These are phyloP conservation scores for Primulina tabacum DNA, from an alignment of 257 asterid species.

Conservation along the genomic window DNA sequence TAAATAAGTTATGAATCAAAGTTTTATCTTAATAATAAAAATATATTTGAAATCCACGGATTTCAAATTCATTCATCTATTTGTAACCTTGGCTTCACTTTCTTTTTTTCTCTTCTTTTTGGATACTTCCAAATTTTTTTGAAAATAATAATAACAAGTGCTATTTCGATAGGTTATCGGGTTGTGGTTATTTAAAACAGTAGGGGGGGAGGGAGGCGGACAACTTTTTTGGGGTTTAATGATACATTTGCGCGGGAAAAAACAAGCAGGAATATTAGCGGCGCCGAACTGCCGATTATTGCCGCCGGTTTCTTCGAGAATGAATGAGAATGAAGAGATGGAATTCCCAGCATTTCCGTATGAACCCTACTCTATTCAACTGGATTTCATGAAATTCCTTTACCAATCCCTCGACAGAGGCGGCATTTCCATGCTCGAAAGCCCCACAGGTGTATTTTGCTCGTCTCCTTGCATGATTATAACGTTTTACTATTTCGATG, in stretches of 20 bases:
- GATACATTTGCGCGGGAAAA: neutral
- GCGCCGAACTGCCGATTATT: neutral
- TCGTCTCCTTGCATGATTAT: neutral
- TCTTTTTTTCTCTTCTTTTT: too few species aligned
- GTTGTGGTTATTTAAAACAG: too few species aligned
- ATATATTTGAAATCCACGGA: too few species aligned
- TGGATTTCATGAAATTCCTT: slow-evolving; percentile 86
- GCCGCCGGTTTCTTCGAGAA: neutral
- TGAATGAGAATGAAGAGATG: slow-evolving; percentile 35
- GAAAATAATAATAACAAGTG: too few species aligned
- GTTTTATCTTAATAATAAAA: too few species aligned
- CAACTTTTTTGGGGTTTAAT: neutral
- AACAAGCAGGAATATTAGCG: neutral
- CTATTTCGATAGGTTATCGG: too few species aligned
- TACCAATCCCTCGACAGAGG: slow-evolving; percentile 81
- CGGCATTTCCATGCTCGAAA: slow-evolving; percentile 93
- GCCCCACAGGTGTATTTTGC: slow-evolving; percentile 74
- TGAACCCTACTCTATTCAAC: slow-evolving; percentile 78
- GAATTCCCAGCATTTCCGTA: slow-evolving; percentile 75
- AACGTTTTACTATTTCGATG: neutral
- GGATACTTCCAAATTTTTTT: too few species aligned
- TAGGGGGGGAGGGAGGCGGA: too few species aligned
- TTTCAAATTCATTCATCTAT: too few species aligned
- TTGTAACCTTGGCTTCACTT: too few species aligned
- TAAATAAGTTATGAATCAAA: too few species aligned